Conservation (phyloP, 768 basidiomycete species). For the Suillus lakei region DNA sequence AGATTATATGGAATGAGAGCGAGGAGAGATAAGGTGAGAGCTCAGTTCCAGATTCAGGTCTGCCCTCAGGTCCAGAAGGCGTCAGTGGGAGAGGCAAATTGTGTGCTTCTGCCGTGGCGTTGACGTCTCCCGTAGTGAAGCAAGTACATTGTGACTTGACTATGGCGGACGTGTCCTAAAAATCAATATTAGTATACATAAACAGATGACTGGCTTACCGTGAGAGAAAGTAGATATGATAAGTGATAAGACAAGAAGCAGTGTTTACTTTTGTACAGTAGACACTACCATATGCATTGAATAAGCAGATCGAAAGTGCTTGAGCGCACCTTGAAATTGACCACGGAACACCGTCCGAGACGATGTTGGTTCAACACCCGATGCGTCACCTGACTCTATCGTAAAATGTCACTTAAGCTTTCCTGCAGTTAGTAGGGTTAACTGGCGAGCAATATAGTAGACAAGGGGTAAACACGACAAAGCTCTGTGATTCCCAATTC, state of each 20-base stretch:
- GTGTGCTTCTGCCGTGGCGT: slow-evolving; percentile 12
- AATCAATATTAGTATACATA: neutral
- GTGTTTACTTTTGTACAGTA: neutral
- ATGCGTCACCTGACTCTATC: neutral
- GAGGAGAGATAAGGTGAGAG: slow-evolving; percentile 21
- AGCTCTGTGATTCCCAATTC: neutral
- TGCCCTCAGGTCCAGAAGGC: slow-evolving; percentile 56
- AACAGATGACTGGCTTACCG: neutral
- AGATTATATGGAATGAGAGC: neutral
- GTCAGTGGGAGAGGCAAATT: slow-evolving; percentile 38
- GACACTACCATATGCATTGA: neutral
- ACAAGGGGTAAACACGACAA: neutral
- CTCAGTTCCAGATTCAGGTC: slow-evolving; percentile 55
- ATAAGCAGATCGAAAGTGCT: neutral
- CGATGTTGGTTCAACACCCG: neutral
- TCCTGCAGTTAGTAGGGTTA: neutral
- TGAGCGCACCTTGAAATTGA: neutral
- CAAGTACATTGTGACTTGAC: neutral
- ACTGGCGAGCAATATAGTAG: neutral
- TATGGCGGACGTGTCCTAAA: neutral
- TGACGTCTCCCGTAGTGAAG: neutral
- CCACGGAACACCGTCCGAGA: neutral
- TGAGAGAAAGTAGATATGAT: neutral
- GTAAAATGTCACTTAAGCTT: neutral
- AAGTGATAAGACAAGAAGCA: neutral